A percentile compares a stretch with the other conserved stretches of the same genome.
Conservation (phyloP, 371 early-diverging fungal species). For the Mucor irregularis region DNA sequence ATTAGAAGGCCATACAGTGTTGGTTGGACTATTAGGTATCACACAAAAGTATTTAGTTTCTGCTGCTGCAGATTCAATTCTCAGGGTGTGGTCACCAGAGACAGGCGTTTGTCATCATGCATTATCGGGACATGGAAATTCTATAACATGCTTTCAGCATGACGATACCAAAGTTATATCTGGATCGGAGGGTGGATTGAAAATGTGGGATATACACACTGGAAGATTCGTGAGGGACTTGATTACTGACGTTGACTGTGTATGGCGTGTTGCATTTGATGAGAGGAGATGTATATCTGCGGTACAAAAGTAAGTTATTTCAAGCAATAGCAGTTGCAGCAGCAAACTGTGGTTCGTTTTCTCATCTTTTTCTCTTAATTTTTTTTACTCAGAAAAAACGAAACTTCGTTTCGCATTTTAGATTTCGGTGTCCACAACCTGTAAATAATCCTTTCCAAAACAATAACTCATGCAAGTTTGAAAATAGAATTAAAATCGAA, state of each 20-base stretch:
- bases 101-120: constrained; percentile 70
- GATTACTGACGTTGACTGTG: constrained; percentile 70
- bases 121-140: constrained; percentile 72
- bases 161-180: constrained; percentile 88
- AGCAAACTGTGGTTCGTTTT: background rate
- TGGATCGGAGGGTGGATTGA: constrained; percentile 89
- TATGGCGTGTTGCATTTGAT: constrained; percentile 93
- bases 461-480: background rate
- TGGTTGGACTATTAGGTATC: constrained; percentile 91
- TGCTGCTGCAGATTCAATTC: constrained; percentile 93
- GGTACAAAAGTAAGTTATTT: constrained; percentile 68
- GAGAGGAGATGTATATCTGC: constrained; percentile 84
- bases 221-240: constrained; percentile 80
- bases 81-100: constrained; percentile 92
- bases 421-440: constrained; percentile 48
- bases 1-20: constrained; percentile 79
- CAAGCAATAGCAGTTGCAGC: constrained; percentile 7
- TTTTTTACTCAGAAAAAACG: constrained; percentile 25
- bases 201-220: constrained; percentile 90
- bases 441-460: background rate
- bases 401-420: constrained; percentile 54
- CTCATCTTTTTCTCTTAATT: background rate
- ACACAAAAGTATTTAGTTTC: constrained; percentile 85
- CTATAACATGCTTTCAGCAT: constrained; percentile 96
- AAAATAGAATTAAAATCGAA: too few relatives aligned